Conservation (phyloP, 2,329 filamentous ascomycete species). For the Alternaria gansuensis region DNA sequence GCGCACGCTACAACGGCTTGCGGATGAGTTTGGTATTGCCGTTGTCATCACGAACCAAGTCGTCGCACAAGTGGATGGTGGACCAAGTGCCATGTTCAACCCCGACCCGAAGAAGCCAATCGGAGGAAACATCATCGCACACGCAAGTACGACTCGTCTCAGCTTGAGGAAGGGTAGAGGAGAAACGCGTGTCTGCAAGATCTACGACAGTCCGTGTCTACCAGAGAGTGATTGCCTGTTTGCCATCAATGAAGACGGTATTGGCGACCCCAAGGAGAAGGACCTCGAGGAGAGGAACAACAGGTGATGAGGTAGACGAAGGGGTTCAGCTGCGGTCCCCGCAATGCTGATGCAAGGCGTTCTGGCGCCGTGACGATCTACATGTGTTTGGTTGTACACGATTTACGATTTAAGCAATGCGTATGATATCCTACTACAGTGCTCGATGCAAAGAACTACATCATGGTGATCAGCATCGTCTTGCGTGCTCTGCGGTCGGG, state of each 20-base stretch:
- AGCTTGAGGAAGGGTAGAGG: constrained; percentile 94
- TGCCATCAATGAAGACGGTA: constrained; percentile 96
- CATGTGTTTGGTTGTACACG: constrained; percentile 14
- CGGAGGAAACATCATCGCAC: constrained; percentile 97
- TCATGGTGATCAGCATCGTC: background rate
- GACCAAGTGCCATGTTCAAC: constrained; percentile 97
- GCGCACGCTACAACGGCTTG: constrained; percentile 80
- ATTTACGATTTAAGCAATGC: constrained; percentile 11
- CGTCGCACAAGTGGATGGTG: constrained; percentile 96
- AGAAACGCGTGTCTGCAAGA: constrained; percentile 97
- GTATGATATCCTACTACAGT: constrained; percentile 11
- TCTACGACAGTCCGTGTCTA: constrained; percentile 96
- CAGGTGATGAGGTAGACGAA: constrained; percentile 19
- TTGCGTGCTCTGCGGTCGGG: background rate
- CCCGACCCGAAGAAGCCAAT: constrained; percentile 99
- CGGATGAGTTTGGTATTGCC: constrained; percentile 88
- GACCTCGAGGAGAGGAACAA: constrained; percentile 77
- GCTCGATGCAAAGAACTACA: background rate
- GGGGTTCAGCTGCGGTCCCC: background rate
- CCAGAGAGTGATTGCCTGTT: constrained; percentile 97
- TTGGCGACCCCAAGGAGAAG: constrained; percentile 94
- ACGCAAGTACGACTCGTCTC: constrained; percentile 92
- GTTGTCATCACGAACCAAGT: constrained; percentile 99
- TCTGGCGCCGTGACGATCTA: constrained; percentile 11
- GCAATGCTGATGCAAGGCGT: background rate